These are phyloP conservation scores for Coccomyxa sp. DNA, from an alignment of 139 green algal species.

Conservation along the genomic window DNA sequence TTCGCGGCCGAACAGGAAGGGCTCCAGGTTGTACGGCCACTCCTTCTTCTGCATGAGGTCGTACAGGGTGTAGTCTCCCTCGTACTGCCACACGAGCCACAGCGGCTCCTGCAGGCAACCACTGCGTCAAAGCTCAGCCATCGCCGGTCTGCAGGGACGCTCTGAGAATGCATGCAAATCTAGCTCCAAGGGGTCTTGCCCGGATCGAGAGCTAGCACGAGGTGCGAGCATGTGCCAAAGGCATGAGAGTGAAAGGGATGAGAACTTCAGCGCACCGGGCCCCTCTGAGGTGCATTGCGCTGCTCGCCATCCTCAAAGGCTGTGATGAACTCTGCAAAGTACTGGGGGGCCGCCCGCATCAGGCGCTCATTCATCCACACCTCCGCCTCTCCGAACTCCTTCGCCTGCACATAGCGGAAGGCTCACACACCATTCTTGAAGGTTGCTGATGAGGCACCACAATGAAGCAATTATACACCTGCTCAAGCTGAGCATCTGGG, in stretches of 20 bases:
- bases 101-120: conserved; percentile 10
- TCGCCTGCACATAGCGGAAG: conserved; percentile 69
- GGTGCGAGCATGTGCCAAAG: no score
- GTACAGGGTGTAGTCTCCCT: conserved; percentile 72
- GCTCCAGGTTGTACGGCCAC: conserved; percentile 92
- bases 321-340: conserved; percentile 77
- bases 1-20: conserved; percentile 65
- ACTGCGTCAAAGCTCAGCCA: not conserved
- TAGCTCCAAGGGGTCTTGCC: no score
- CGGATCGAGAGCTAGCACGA: no score
- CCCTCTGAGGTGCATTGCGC: no score
- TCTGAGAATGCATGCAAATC: no score
- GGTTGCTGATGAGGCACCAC: no score
- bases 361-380: conserved; percentile 99
- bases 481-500: no score
- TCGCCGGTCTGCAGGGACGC: no score
- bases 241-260: no score
- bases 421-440: no score
- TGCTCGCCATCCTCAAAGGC: conserved; percentile 79
- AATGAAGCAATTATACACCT: no score
- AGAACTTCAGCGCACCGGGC: no score
- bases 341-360: conserved; percentile 53
- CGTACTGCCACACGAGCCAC: conserved; percentile 68
- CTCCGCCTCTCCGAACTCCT: conserved; percentile 95
- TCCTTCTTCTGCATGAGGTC: conserved; percentile 73